Evolutionary conservation across 179 eudicot species (phyloP).

Genomic region (Silene noctiflora): DNA sequence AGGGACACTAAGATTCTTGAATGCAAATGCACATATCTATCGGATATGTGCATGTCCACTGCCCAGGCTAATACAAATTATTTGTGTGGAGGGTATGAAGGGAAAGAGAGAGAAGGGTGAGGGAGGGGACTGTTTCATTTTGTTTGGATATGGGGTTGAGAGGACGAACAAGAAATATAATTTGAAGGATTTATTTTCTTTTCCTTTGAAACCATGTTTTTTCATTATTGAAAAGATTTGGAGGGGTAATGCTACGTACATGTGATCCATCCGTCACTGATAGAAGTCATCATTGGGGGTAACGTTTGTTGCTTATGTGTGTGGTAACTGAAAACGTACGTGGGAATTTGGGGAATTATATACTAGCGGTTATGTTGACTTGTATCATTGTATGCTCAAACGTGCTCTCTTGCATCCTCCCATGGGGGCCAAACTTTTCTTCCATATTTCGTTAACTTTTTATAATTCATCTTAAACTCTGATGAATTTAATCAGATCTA

Average conservation of each 20-base stretch:
- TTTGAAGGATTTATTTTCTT: not conserved
- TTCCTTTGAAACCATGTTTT: not conserved
- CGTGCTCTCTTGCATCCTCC: not conserved
- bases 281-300: too few species aligned
- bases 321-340: not conserved
- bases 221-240: not conserved
- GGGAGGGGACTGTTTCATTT: not conserved
- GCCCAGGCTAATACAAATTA: not conserved
- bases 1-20: not conserved
- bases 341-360: not conserved
- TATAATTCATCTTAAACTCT: slow-evolving; percentile 1
- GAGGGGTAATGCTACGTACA: too few species aligned
- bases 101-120: too few species aligned
- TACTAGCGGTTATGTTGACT: not conserved
- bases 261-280: too few species aligned
- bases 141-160: not conserved
- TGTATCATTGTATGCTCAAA: not conserved
- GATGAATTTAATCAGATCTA: not conserved
- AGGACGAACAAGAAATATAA: not conserved
- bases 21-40: not conserved
- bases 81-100: too few species aligned
- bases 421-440: not conserved
- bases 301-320: too few species aligned
- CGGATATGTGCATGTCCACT: not conserved
- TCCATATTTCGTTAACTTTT: not conserved